Conservation (phyloP, 2,329 filamentous ascomycete genomes). For the Chrysoporthe cubensis region DNA sequence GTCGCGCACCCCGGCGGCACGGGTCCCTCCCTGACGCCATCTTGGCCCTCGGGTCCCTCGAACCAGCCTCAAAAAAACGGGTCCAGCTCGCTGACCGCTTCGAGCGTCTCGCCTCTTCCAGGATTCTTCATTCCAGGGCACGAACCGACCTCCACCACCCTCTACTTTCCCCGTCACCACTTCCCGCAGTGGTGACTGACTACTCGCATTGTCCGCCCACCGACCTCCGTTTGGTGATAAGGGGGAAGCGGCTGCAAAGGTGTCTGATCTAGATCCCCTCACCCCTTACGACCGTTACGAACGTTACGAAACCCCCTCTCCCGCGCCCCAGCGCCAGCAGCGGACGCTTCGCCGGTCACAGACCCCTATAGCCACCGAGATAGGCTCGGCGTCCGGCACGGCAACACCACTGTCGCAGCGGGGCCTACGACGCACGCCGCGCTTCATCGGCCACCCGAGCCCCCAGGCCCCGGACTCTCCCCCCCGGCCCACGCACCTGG, state of each 20-base stretch:
- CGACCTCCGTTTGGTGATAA: conserved; percentile 40
- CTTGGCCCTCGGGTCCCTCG: conserved; percentile 3
- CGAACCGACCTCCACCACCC: conserved; percentile 46
- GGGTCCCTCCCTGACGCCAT: conserved; percentile 9
- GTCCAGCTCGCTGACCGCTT: conserved; percentile 24
- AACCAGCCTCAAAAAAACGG: conserved; percentile 20
- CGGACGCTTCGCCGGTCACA: conserved; percentile 45
- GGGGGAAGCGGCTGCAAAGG: conserved; percentile 46
- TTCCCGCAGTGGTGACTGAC: conserved; percentile 45
- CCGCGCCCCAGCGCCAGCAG: conserved; percentile 44
- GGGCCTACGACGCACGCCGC: conserved; percentile 56
- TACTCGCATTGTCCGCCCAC: conserved; percentile 53
- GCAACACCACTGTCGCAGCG: conserved; percentile 53
- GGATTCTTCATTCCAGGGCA: conserved; percentile 5
- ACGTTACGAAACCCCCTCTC: conserved; percentile 50
- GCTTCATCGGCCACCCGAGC: conserved; percentile 51
- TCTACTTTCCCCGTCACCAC: conserved; percentile 56
- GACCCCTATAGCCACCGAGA: conserved; percentile 33
- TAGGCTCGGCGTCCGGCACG: conserved; percentile 35
- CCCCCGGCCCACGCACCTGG: conserved; percentile 41
- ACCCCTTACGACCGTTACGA: conserved; percentile 60
- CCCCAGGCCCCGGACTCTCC: conserved; percentile 39
- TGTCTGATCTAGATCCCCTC: conserved; percentile 47
- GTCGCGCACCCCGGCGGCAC: neutral
- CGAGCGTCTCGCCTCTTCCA: conserved; percentile 5